Percentiles rank a stretch among this genome's conserved stretches.
Evolutionary conservation across 2,329 filamentous ascomycete species (phyloP).

Genomic region (Pseudogymnoascus sp.): DNA sequence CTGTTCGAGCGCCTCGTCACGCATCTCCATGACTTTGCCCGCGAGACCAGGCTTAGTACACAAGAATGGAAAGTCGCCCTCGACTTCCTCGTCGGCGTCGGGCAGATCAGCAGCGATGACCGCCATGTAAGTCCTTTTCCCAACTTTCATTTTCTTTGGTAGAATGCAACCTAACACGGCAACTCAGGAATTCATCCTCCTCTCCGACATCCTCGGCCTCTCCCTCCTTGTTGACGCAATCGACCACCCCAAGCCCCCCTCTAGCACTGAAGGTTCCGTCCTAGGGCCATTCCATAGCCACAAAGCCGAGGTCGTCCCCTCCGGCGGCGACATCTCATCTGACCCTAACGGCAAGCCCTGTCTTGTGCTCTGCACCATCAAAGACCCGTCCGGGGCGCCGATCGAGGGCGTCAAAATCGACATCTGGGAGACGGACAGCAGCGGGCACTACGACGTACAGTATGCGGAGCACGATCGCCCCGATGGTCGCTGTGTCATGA

Average conservation of each 20-base stretch:
- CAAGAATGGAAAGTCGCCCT: too few species aligned
- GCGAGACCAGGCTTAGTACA: too few species aligned
- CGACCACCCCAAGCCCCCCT: constrained; percentile 68
- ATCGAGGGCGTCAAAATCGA: constrained; percentile 62
- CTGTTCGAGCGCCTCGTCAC: constrained; percentile 40
- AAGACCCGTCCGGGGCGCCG: constrained; percentile 53
- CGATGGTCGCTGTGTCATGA: constrained; percentile 64
- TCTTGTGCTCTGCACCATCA: constrained; percentile 64
- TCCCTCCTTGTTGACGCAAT: constrained; percentile 74
- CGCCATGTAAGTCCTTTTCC: not conserved
- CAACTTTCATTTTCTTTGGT: not conserved
- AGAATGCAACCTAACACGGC: not conserved
- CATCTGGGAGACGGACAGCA: constrained; percentile 77
- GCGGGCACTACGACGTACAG: constrained; percentile 78
- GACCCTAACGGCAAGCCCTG: constrained; percentile 62
- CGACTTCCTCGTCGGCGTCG: too few species aligned
- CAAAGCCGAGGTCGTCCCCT: constrained; percentile 50
- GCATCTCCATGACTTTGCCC: too few species aligned
- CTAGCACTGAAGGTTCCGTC: constrained; percentile 67
- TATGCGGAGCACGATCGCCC: constrained; percentile 54
- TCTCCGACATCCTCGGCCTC: constrained; percentile 70
- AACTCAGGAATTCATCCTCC: constrained; percentile 65
- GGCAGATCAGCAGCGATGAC: too few species aligned
- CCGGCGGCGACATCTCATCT: constrained; percentile 55
- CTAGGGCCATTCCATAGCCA: constrained; percentile 79